Evolutionary conservation across 2,329 filamentous ascomycete genomes (phyloP), one percentile per base, ranked within the genome.

Genomic region (Pyricularia grisea): DNA sequence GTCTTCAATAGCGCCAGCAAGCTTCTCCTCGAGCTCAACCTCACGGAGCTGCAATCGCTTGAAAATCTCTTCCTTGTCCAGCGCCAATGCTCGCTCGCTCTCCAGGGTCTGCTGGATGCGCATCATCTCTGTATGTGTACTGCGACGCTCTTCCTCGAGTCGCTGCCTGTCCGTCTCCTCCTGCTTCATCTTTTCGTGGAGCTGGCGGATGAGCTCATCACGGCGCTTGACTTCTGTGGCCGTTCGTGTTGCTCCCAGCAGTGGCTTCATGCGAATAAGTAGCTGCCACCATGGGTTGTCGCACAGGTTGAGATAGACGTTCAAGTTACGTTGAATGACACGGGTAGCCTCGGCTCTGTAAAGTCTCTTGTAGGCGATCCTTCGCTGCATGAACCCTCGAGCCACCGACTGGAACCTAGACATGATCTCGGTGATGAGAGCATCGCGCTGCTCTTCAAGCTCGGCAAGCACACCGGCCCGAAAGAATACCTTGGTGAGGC

Each of bases 61-160:
- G 83, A 98, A 99, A 70, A 99, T 99, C 75, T 99, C 95, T 77
- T 99, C 96, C 77, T 99, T 99, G 79, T 99, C 95, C 5, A 99
- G 82, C 0, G 95, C 95, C 61, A 99, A 84, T n/a, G 94, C 92
- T 67, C 95, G 89, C 79, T 99, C 96, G 73, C 94, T 97, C 78
- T 99, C 96, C 1, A 99, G 84, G 0, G 92, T 97, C 74, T 98
- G 93, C 77, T 97, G 94, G 65, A 98, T 92, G 36, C 92, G 89
- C 73, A 94, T 87, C 75, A 97, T 90, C 75, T 99, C 95, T 17
- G 90, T 84, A 73, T 98, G 92, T 1, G 92, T 92, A 71, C 93
- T 91, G 61, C 95, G 87, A 36, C 94, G 88, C 73, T 99, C 95
- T 69, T 99, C 95, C 75, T 99, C 95, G 0, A 99, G 82, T 72